Evolutionary conservation across 2,329 filamentous ascomycete species (phyloP), one percentile per base, ranked within the genome.

Genomic region (Sporothrix inflata): DNA sequence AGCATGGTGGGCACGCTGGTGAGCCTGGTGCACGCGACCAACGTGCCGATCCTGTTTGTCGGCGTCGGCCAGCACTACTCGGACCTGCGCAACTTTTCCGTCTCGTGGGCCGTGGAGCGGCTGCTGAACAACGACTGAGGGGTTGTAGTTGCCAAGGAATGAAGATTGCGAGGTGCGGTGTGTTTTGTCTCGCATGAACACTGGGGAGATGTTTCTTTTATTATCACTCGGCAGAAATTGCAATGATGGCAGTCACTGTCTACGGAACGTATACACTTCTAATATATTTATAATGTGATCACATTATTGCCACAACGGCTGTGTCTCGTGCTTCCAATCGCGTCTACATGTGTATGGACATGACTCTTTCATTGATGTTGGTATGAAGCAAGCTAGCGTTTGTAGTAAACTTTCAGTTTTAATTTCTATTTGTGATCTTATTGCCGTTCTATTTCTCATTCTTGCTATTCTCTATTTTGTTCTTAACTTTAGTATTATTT

Each of bases 1-100:
- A 95, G 98, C 83, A 98, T 98, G 94, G 94, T 98, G 57, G 94
- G 88, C 76, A 98, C 95, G 2, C 85, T 99, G 75, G 96, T 99
- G 74, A 97, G 93, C 80, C 95, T 99, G 85, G 95, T 99, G 51
- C 95, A 98, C 83, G 95, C 96, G 3, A 99, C 97, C 3, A 94
- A 95, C 38, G 97, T 99, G 61, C 97, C 97, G 0, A 94, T 99
- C 24, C 87, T 98, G 12, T 99, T 99, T 79, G 87, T 99, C 76
- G 96, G 88, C 72, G 89, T 91, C 38, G 89, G 89, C 14, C 89
- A 91, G 80, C 89, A 91, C 78, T 91, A 91, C 78, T 90, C 87
- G 53, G 89, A 91, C 78, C 82, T 91, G 74, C 85, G 89, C 73
- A 91, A 89, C 79, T 88, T 91, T 77, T 90, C 88, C n/a, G 89